A percentile compares a stretch with the other conserved stretches of the same genome.
These are phyloP conservation scores for Fraxinus ornus DNA, from an alignment of 305 asterid species.

Conservation along the genomic window DNA sequence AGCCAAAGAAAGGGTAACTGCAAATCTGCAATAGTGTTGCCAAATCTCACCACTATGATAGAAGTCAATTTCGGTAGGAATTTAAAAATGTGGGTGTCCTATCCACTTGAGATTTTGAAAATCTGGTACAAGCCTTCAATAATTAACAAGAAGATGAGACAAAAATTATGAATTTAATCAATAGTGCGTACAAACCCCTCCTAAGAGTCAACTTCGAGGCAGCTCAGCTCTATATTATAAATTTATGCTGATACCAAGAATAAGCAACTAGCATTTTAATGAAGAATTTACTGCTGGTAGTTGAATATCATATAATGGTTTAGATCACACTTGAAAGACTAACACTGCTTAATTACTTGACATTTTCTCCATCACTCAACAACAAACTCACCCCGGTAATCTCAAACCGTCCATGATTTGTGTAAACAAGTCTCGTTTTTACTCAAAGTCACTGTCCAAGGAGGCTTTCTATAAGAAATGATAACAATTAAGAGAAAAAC, in stretches of 20 bases:
- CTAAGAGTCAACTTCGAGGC: background rate
- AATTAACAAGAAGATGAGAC: background rate
- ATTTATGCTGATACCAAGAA: background rate
- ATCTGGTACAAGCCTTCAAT: background rate
- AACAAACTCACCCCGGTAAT: background rate
- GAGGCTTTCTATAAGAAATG: no score
- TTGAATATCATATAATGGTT: background rate
- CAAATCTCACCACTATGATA: background rate
- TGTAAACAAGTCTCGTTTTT: background rate
- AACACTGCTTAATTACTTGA: background rate
- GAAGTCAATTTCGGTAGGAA: conserved; percentile 1
- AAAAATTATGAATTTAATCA: background rate
- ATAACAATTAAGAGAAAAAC: no score
- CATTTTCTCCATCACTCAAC: background rate
- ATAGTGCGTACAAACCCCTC: background rate
- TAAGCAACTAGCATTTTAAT: background rate
- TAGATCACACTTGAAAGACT: background rate
- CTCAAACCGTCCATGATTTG: background rate
- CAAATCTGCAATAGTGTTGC: background rate
- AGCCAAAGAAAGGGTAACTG: background rate
- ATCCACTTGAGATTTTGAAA: background rate
- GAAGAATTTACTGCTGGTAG: background rate
- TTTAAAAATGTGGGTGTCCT: background rate
- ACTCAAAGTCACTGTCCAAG: background rate
- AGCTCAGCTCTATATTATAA: background rate